Base-by-base conservation (phyloP, 352 stramenopile species). In the Elongisporangium prolatum region DNA sequence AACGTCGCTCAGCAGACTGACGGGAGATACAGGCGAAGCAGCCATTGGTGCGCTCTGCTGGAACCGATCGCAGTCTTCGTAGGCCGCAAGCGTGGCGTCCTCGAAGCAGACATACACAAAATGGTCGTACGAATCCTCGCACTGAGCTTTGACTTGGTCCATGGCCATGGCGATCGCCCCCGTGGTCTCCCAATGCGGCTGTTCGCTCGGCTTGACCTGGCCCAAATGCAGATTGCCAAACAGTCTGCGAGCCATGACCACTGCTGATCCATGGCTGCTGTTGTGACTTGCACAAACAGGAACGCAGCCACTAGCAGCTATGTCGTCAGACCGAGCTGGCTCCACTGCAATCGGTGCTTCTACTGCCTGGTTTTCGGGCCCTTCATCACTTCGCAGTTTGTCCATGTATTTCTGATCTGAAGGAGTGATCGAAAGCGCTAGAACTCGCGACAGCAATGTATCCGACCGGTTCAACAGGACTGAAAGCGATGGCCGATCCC, bases 51-150 rank as follows among this genome's bases (percentile, higher is more conserved):
- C 18, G 37, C 20, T 48, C n/a, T 20, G 21, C 40, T 59, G 28
- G 28, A 40, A 40, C 28, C 28, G 28, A 54, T 63, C 54, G 54
- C 55, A 49, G 21, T 67, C 65, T 48, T 65, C n/a, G 21, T 59
- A 28, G 16, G 54, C 38, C 14, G 40, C 8, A 2, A 52, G 38
- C 60, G 28, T 40, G 28, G 28, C 28, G 8, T 40, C 28, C 28
- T 40, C 28, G 14, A 65, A 84, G 55, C 66, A 70, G 28, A 87
- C 60, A 57, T 81, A 87, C 37, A 87, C 64, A 28, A 83, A 84
- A 50, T 86, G 74, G n/a, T 56, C 54, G 56, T 82, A 84, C 38
- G 61, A n/a, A 10, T 55, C 50, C 25, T 82, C 73, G 57, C 80
- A 57, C 24, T 67, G 59, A 44, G 62, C 54, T 61, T 84, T 72